Evolutionary conservation across 306 rosid species (phyloP), one percentile per base, ranked within the genome.

Genomic region (Argentina anserina): DNA sequence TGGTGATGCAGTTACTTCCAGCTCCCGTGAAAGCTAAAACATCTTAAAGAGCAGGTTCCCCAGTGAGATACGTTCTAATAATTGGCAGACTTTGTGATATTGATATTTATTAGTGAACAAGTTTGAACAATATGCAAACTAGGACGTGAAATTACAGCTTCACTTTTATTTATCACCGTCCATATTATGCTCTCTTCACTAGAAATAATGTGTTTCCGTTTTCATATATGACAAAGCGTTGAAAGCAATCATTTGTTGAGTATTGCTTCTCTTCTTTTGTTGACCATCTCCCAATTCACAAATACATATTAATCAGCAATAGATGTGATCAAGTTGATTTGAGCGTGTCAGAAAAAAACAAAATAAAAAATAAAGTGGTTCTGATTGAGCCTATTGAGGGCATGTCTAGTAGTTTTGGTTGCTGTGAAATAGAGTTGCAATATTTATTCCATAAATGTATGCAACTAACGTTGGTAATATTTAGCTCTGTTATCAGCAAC

Each of bases 1-100:
- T 49, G 77, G 29, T 61, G 40, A 65, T 84, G 87, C 89, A 94
- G 98, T 86, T 91, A 83, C 97, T 91, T 77, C 97, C 98, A 26
- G 81, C 92, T 28, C 83, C 92, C 0, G 74, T 79, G 42, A 94
- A 91, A 80, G 77, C 96, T 64, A 94, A 94, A 82, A 58, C 90
- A 49, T 75, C 80, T 5, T 94, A 81, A 89, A 79, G 80, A 80
- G 34, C 69, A 79, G 67, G 70, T 41, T 46, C 76, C 47, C 59
- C 72, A 37, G 7, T 23, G 71, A 45, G 79, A 79, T 45, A 75
- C 56, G 81, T 63, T 65, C 60, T 43, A 84, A 86, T 87, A 87
- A 83, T 75, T 62, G 71, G 81, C 68, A 71, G 75, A 78, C 73
- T 37, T 21, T 76, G 36, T 71, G 65, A 70, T 67, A 78, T 10